Conservation (phyloP, 1,139 yeast species). For the Suhomyces taliae region DNA sequence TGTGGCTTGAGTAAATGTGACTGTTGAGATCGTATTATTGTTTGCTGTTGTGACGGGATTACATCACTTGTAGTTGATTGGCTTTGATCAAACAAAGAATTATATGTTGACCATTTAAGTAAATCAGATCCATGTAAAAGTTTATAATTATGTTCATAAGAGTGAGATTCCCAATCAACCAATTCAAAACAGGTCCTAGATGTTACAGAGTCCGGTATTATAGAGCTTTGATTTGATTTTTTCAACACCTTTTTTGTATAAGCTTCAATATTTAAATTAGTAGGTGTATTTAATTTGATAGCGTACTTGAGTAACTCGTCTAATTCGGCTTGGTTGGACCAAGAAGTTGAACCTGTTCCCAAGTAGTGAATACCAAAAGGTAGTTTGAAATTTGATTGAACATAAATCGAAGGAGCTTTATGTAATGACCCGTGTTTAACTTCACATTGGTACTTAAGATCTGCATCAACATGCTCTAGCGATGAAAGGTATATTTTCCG, state of each 20-base stretch:
- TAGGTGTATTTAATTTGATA: slow-evolving; percentile 24
- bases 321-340: slow-evolving; percentile 37
- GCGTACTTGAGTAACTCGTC: slow-evolving; percentile 34
- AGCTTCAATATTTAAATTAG: slow-evolving; percentile 12
- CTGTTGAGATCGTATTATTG: neutral
- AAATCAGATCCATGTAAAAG: slow-evolving; percentile 20
- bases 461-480: slow-evolving; percentile 60
- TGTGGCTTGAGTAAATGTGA: neutral
- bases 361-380: slow-evolving; percentile 18
- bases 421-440: slow-evolving; percentile 28
- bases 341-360: slow-evolving; percentile 23
- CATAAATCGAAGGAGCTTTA: slow-evolving; percentile 6
- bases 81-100: slow-evolving; percentile 11
- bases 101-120: slow-evolving; percentile 20
- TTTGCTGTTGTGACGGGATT: neutral
- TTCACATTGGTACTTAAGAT: slow-evolving; percentile 57
- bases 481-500: slow-evolving; percentile 50
- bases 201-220: neutral
- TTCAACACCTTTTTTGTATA: slow-evolving; percentile 15
- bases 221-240: neutral
- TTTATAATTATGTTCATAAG: neutral
- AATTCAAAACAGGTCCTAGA: slow-evolving; percentile 5
- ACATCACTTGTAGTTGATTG: neutral
- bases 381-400: slow-evolving; percentile 10
- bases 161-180: slow-evolving; percentile 2